These are phyloP conservation scores for Withania somnifera DNA, from an alignment of 305 asterid species.

Conservation along the genomic window DNA sequence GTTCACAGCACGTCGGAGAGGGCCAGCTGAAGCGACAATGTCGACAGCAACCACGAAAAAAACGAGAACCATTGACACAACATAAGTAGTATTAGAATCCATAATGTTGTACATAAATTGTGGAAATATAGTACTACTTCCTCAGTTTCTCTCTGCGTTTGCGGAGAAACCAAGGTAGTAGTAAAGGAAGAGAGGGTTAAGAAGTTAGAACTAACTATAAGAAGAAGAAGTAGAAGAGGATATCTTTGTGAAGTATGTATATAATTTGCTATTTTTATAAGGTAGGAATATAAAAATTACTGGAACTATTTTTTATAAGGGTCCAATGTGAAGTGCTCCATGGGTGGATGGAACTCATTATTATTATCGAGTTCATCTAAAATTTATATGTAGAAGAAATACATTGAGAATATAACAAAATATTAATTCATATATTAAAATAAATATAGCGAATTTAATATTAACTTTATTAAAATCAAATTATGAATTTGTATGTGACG, in stretches of 20 bases:
- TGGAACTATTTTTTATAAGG: not conserved
- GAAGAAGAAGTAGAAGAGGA: not conserved
- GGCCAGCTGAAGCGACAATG: not conserved
- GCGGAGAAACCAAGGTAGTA: not conserved
- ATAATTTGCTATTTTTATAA: not conserved
- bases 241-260: not conserved
- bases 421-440: too few species aligned
- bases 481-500: too few species aligned
- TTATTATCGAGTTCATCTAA: too few species aligned
- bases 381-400: too few species aligned
- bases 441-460: too few species aligned
- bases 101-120: not conserved
- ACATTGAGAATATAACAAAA: too few species aligned
- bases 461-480: too few species aligned
- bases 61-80: not conserved
- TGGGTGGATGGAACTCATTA: not conserved
- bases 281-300: not conserved
- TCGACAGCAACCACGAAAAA: not conserved
- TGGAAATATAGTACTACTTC: not conserved
- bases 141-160: not conserved
- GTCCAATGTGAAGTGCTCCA: not conserved
- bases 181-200: not conserved
- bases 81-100: not conserved
- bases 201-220: not conserved
- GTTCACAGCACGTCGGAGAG: not conserved